phyloP scores from a whole-genome alignment of 2,329 filamentous ascomycete species.

The Hortaea werneckii region DNA sequence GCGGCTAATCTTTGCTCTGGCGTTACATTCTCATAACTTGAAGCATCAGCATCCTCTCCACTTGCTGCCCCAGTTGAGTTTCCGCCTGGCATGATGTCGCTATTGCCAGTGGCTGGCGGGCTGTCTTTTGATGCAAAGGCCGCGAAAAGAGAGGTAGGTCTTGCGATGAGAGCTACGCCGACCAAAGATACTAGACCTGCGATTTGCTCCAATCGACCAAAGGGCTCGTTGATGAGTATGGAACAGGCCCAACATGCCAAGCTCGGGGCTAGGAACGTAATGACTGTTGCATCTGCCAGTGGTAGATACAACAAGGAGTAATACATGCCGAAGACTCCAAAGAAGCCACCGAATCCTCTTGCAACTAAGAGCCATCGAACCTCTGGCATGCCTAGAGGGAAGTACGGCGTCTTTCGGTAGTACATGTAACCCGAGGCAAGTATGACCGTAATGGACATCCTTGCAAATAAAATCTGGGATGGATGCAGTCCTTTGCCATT shows the following conservation, averaged over 20 bases:
- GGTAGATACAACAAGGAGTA: conserved; percentile 68
- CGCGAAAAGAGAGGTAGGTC: conserved; percentile 51
- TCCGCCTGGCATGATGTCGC: conserved; percentile 17
- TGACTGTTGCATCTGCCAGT: conserved; percentile 76
- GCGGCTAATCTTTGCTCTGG: conserved; percentile 58
- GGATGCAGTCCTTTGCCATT: conserved; percentile 66
- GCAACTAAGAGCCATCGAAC: conserved; percentile 58
- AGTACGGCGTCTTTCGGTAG: conserved; percentile 55
- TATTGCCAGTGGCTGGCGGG: conserved; percentile 23
- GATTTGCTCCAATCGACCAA: conserved; percentile 65
- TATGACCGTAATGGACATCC: conserved; percentile 64
- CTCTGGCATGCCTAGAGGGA: conserved; percentile 57
- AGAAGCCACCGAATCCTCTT: conserved; percentile 61
- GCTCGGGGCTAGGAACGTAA: conserved; percentile 75
- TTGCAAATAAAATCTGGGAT: conserved; percentile 71
- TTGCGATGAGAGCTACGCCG: conserved; percentile 75
- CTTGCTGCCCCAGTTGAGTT: conserved; percentile 20
- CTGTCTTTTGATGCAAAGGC: conserved; percentile 17
- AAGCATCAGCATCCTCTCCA: conserved; percentile 15
- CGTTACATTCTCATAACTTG: conserved; percentile 38
- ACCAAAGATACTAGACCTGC: conserved; percentile 64
- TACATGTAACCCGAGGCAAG: conserved; percentile 65
- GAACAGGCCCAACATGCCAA: conserved; percentile 73
- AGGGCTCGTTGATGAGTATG: conserved; percentile 64
- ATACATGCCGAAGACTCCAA: conserved; percentile 70